Evolutionary conservation across 2,329 filamentous ascomycete species (phyloP).

Genomic region (Colletotrichum truncatum): DNA sequence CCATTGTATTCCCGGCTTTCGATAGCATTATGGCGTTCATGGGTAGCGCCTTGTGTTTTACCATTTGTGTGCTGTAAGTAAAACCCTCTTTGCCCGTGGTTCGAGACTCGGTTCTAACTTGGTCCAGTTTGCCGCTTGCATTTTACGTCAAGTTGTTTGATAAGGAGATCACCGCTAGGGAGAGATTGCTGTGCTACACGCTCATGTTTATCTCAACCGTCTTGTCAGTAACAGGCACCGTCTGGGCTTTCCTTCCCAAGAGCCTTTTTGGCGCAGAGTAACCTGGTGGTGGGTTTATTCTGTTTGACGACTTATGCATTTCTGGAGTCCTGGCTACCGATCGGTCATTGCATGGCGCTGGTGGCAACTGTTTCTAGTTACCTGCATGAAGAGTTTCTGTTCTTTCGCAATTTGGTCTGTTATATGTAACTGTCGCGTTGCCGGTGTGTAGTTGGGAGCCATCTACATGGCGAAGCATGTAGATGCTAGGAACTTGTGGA

Average conservation of each 20-base stretch:
- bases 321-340: not conserved
- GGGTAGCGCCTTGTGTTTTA: constrained; percentile 90
- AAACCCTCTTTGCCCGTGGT: not conserved
- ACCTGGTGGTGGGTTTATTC: not conserved
- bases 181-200: constrained; percentile 73
- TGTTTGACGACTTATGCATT: not conserved
- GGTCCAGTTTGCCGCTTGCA: constrained; percentile 71
- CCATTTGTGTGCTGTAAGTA: constrained; percentile 83
- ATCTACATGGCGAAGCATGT: no score
- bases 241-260: constrained; percentile 89
- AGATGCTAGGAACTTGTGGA: not conserved
- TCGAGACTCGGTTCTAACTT: not conserved
- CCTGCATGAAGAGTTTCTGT: not conserved
- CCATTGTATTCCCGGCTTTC: constrained; percentile 77
- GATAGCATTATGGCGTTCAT: constrained; percentile 93
- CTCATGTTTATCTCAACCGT: constrained; percentile 75
- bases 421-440: not conserved
- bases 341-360: constrained; percentile 10
- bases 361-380: not conserved
- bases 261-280: constrained; percentile 69
- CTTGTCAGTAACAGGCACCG: constrained; percentile 80
- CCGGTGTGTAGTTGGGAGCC: not conserved
- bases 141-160: constrained; percentile 94
- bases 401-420: no score
- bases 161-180: constrained; percentile 69